Base-by-base conservation (phyloP, 306 rosid genomes). In the Prunus armeniaca region DNA sequence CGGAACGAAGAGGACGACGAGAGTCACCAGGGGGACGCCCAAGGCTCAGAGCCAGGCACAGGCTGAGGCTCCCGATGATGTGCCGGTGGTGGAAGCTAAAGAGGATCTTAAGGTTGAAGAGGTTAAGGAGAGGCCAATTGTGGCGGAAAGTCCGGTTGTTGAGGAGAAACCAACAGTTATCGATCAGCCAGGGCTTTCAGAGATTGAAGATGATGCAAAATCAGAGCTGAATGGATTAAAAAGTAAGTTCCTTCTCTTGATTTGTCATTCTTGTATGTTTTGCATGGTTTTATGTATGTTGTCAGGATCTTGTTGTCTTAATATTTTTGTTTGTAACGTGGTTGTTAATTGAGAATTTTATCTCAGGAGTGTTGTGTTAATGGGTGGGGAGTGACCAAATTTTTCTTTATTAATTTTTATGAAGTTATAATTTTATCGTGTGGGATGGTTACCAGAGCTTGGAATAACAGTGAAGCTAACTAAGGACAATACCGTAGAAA, bases 1-100 rank as follows among this genome's bases (percentile, higher is more conserved):
- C n/a, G 93, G 89, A 8, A 30, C 84, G 13, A 89, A 80, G 88
- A 88, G 92, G 82, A 87, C 89, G 5, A 82, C 84, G 10, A 84
- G 96, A 78, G 80, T 68, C 45, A 70, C 88, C 62, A 87, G 90
- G 76, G 97, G 88, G 2, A 49, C 93, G 9, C 63, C 84, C 4
- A 95, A 87, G 89, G 74, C 84, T 6, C 97, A 82, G 81, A 81
- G 79, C 67, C 92, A 77, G 80, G 82, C 71, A 65, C 80, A 67
- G 12, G 75, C 58, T 30, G 96, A 88, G 61, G 69, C 81, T 73
- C 74, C 55, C 0, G 88, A 87, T 34, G 88, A 72, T 47, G 58
- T 65, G 65, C 65, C 45, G 45, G 82, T 52, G 57, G 75, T 66
- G 65, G 86, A 82, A 79, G 51, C 69, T 9, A 64, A 52, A 30